phyloP scores from a whole-genome alignment of 2,329 filamentous ascomycete genomes.

The Rugonectria rugulosa region DNA sequence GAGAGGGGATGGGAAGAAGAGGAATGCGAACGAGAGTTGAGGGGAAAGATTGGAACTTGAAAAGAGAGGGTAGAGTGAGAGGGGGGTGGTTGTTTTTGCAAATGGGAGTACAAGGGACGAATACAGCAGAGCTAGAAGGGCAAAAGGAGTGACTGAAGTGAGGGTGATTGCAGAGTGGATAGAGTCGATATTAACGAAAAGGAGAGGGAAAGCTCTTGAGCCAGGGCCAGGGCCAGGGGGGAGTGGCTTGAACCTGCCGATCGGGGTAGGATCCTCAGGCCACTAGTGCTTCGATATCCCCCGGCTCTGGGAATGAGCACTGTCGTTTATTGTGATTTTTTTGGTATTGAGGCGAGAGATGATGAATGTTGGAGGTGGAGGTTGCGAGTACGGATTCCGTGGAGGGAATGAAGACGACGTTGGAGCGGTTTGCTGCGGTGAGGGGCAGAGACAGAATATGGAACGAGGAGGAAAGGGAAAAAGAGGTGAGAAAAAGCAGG shows the following conservation, averaged over 20 bases:
- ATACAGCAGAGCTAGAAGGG: conserved; percentile 37
- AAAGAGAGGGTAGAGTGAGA: conserved; percentile 29
- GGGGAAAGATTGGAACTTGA: conserved; percentile 19
- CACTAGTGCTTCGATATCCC: conserved; percentile 39
- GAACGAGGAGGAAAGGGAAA: conserved; percentile 19
- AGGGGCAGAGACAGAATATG: conserved; percentile 11
- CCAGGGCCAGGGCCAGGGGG: conserved; percentile 38
- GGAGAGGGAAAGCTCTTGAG: conserved; percentile 43
- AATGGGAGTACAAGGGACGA: too few relatives aligned
- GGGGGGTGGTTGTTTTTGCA: conserved; percentile 34
- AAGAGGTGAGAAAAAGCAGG: conserved; percentile 17
- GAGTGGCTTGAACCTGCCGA: conserved; percentile 45
- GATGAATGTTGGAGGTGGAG: not conserved
- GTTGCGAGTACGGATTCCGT: not conserved
- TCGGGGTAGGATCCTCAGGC: conserved; percentile 44
- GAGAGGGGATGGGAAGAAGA: conserved; percentile 19
- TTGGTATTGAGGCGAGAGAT: conserved; percentile 6
- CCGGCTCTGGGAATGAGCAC: conserved; percentile 32
- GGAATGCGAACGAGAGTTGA: conserved; percentile 21
- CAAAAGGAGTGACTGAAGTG: conserved; percentile 52
- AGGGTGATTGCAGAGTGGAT: conserved; percentile 49
- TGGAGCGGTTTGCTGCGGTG: conserved; percentile 10
- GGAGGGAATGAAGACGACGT: conserved; percentile 10
- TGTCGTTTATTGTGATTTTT: conserved; percentile 18
- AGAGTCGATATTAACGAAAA: conserved; percentile 49